Base-by-base conservation (phyloP, 2,329 filamentous ascomycete genomes). In the Lecanicillium sp. region DNA sequence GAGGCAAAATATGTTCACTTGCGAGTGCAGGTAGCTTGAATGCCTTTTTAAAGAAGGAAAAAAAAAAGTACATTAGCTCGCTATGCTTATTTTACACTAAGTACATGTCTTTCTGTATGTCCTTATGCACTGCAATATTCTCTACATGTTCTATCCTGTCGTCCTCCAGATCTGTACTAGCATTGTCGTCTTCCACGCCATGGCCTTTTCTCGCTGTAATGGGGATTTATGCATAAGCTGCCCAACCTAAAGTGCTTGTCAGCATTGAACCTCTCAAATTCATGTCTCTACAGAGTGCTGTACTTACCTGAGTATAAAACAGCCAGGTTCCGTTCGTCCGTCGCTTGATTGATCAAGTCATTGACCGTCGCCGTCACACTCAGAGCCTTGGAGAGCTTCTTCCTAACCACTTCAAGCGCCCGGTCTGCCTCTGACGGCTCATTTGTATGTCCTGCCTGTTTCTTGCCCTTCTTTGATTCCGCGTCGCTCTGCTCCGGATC, bases 291-390 rank as follows among this genome's bases (percentile, higher is more conserved):
- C 4, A 20, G 35, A 11, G 15, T 18, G 19, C 17, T 22, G 17
- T 29, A 49, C 75, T 55, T 65, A 80, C 81, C 83, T 52, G 81
- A 83, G 66, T 90, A 99, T 51, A 99, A 64, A 30, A 96, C 81
- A 3, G 92, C 90, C 53, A 99, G 59, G 56, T 98, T 96, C 49
- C 77, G 77, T 65, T 95, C 89, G 60, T 98, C 92, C 2, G 84
- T 90, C 7, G 92, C 90, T 64, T 94, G 85, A 57, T 96, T 92
- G 47, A 98, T 98, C 46, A 98, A 64, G 56, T 98, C 92, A 54
- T 96, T 97, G 39, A 98, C 92, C 12, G 88, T 96, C 3, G 92
- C 94, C 40, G 84, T 86, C 14, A 95, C 90, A 58, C 90, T 98
- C 56, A 98, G 62, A 3, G 86, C 89, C 70, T 95, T 95, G 46